Evolutionary conservation across 2,329 filamentous ascomycete species (phyloP), one percentile per base, ranked within the genome.

Genomic region (Pseudogymnoascus sp.): DNA sequence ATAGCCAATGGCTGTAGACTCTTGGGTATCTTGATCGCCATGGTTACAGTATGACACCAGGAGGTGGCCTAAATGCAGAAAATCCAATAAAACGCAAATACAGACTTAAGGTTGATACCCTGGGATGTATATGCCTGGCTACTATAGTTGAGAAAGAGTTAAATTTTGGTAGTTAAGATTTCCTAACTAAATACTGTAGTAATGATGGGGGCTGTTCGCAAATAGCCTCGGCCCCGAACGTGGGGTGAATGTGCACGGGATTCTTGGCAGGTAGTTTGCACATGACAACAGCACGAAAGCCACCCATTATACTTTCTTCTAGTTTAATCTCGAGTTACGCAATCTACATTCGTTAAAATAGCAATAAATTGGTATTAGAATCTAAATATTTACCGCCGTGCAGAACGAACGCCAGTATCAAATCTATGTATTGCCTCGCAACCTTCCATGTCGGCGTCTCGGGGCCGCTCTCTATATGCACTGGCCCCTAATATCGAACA

Each of bases 1-100:
- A 35, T 35, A 56, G 50, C 50, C 50, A 56, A 13, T 56, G 50
- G 50, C 50, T 56, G 50, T 29, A 56, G 50, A 29, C 50, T 56
- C 7, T 35, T 13, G 26, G 50, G 50, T 31, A 56, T 33, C 29
- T 29, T 56, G 50, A 56, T 56, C 50, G 50, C 50, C 50, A 56
- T 56, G 2, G 29, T 19, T 56, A 56, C 50, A 1, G 29, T 19
- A 19, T 9, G 9, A 31, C 29, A 33, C 10, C 11, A 33, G 3
- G 26, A 33, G 1, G 50, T n/a, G n/a, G 29, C 26, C 2, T 2
- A 15, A 15, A 56, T 56, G n/a, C 6, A 21, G 29, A 33, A 33
- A 11, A 33, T 33, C 31, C 31, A 33, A 11, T 56, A 19, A 13
- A 13, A 56, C 6, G 29, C 5, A 5, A n/a, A 56, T 56, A 31